These are phyloP conservation scores for Pleurotus citrinopileatus DNA, from an alignment of 768 basidiomycete genomes.

Conservation along the genomic window DNA sequence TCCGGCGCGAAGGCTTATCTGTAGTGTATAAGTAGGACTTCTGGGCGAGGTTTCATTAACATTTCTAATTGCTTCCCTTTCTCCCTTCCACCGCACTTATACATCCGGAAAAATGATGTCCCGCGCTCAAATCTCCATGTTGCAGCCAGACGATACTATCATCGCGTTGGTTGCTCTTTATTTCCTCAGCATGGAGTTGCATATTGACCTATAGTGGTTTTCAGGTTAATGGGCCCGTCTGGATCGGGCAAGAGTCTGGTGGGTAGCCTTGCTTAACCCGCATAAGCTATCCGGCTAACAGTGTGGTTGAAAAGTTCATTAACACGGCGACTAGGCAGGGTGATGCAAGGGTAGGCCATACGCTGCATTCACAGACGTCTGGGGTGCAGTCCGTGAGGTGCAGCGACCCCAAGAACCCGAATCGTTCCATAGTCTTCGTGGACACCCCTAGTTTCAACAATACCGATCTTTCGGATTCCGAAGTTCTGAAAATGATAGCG, in stretches of 20 bases:
- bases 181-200: not conserved
- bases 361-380: constrained; percentile 13
- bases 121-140: not conserved
- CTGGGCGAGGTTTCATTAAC: no score
- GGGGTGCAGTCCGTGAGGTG: constrained; percentile 5
- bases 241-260: not conserved
- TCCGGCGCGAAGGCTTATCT: no score
- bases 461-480: constrained; percentile 7
- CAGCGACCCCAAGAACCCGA: constrained; percentile 1
- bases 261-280: not conserved
- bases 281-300: not conserved
- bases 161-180: not conserved
- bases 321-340: constrained; percentile 11
- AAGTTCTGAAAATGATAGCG: constrained; percentile 12
- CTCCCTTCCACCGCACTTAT: no score
- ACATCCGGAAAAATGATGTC: not conserved
- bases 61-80: no score
- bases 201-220: not conserved
- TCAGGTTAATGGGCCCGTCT: not conserved
- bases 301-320: constrained; percentile 11
- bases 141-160: not conserved
- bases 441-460: constrained; percentile 18
- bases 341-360: constrained; percentile 1
- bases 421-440: constrained; percentile 10
- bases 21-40: no score